phyloP scores from a whole-genome alignment of 768 basidiomycete genomes.

The Hortiboletus campestris region DNA sequence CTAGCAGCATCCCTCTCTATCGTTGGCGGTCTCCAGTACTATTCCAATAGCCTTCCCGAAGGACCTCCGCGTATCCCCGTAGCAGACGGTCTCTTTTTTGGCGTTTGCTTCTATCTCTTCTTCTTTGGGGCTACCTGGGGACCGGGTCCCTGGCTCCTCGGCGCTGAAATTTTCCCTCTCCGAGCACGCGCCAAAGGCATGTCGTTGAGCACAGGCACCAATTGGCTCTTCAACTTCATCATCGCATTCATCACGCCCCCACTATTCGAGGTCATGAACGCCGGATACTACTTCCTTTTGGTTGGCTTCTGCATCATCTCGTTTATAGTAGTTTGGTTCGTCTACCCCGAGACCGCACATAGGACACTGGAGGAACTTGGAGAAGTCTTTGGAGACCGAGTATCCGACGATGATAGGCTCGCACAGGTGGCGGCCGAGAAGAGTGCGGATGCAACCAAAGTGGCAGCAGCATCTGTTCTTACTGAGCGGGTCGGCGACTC shows the following conservation, averaged over 20 bases:
- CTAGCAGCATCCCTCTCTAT: conserved; percentile 46
- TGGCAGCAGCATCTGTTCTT: conserved; percentile 14
- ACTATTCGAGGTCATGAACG: conserved; percentile 49
- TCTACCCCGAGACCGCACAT: conserved; percentile 50
- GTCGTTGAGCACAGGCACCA: conserved; percentile 35
- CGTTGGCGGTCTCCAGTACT: conserved; percentile 52
- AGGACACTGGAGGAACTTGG: conserved; percentile 50
- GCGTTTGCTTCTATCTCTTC: conserved; percentile 58
- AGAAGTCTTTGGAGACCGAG: conserved; percentile 45
- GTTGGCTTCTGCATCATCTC: conserved; percentile 46
- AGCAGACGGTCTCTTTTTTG: conserved; percentile 39
- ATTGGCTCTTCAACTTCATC: conserved; percentile 37
- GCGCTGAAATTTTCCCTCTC: conserved; percentile 49
- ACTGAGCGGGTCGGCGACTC: conserved; percentile 20
- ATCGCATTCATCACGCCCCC: conserved; percentile 55
- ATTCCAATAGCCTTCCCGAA: conserved; percentile 38
- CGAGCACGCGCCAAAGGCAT: conserved; percentile 40
- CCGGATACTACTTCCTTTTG: conserved; percentile 52
- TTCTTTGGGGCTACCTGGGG: conserved; percentile 59
- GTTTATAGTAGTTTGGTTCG: conserved; percentile 43
- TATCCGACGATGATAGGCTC: conserved; percentile 23
- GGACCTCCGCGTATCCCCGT: conserved; percentile 30
- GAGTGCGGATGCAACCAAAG: conserved; percentile 10
- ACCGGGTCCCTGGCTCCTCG: conserved; percentile 52
- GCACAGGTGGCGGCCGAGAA: conserved; percentile 15